Conservation (phyloP, 352 stramenopile species). For the Globisporangium uncinulatum region DNA sequence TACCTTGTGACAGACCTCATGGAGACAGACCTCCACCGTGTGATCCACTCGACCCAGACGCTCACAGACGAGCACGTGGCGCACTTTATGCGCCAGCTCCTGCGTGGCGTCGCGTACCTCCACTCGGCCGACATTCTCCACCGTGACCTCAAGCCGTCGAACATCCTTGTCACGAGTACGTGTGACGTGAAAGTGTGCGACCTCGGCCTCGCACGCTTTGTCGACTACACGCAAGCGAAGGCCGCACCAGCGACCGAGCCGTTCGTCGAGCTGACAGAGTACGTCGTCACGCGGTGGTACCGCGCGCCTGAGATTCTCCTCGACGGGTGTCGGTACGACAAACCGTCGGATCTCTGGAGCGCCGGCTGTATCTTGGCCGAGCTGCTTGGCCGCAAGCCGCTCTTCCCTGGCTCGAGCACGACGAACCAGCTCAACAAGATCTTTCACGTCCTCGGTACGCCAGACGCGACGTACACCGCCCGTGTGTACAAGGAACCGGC, state of each 20-base stretch:
- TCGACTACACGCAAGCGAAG: slow-evolving; percentile 53
- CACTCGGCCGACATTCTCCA: slow-evolving; percentile 97
- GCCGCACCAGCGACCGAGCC: slow-evolving; percentile 21
- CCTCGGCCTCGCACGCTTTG: slow-evolving; percentile 88
- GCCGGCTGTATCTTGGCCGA: slow-evolving; percentile 96
- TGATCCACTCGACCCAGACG: slow-evolving; percentile 90
- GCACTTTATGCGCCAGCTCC: slow-evolving; percentile 97
- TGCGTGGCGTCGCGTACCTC: slow-evolving; percentile 95
- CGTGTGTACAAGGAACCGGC: slow-evolving; percentile 67
- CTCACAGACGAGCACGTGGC: slow-evolving; percentile 90
- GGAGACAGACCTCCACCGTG: slow-evolving; percentile 90
- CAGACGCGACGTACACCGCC: slow-evolving; percentile 55
- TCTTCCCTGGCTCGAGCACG: slow-evolving; percentile 96
- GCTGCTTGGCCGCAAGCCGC: slow-evolving; percentile 88
- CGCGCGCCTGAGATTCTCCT: slow-evolving; percentile 62
- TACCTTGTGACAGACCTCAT: slow-evolving; percentile 97
- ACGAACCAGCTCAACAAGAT: slow-evolving; percentile 97
- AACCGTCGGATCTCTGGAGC: slow-evolving; percentile 77
- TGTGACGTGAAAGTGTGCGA: slow-evolving; percentile 96
- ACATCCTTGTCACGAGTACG: slow-evolving; percentile 96
- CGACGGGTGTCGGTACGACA: slow-evolving; percentile 69
- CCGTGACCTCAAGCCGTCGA: slow-evolving; percentile 94
- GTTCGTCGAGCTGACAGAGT: slow-evolving; percentile 80
- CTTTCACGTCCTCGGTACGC: slow-evolving; percentile 90
- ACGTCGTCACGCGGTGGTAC: slow-evolving; percentile 89